Base-by-base conservation (phyloP, 139 green algal genomes). In the Edaphochlamys debaryana region DNA sequence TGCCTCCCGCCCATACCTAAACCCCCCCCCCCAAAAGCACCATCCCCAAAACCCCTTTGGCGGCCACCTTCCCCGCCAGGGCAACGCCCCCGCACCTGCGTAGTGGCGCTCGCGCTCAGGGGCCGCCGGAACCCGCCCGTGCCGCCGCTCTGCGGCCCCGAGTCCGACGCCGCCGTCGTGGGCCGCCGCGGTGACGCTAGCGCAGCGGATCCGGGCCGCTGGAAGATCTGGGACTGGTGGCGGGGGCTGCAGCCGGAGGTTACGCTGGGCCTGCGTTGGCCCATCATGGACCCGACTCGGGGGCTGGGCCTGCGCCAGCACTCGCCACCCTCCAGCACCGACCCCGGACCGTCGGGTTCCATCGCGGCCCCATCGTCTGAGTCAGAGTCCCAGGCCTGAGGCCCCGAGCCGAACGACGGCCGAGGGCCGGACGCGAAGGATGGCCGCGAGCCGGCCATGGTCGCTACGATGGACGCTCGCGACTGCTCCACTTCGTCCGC, bases 401-500 rank as follows among this genome's bases (percentile, higher is more conserved):
- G 2, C 50, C 50, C 6, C 20, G 20, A 22, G 23, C 23, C 6
- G 50, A 58, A 22, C 25, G 50, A 22, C 50, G 20, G 50, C 50
- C 20, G 50, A 22, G 50, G 50, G 50, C 50, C 23, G 23, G 50
- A 19, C 25, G 50, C 50, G 20, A 22, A 19, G 20, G 50, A 4
- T 58, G 50, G 20, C 50, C 7, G 50, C 50, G 2, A 58, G 20
- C 9, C 48, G 11, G 48, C 11, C 56, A 63, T 27, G 19, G 56
- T n/a, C 22, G 25, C 36, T 4, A 71, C 36, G 36, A 71, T 32
- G 36, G 66, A 71, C 37, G 66, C 66, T 2, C 36, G 36, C 23
- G 36, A 50, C 25, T 36, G 7, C 62, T 83, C 77, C 32, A 83
- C 77, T 23, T 83, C 77, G 27, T 83, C 77, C 17, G 77, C 42